Evolutionary conservation across 495 filamentous ascomycete genomes (phyloP).

Genomic region (Xylaria scruposa): DNA sequence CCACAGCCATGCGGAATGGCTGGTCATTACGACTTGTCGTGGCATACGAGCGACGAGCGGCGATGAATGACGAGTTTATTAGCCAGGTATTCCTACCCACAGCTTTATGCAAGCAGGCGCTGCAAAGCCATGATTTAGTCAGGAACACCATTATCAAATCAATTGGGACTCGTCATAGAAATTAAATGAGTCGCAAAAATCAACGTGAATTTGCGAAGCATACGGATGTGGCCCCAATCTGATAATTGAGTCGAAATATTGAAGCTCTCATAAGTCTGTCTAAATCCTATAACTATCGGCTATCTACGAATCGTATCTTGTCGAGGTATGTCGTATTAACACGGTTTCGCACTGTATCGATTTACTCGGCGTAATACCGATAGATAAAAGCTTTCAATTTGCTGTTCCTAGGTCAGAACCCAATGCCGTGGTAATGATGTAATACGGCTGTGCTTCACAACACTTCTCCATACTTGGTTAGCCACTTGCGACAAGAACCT

Average conservation of each 20-base stretch:
- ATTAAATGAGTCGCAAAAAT: background rate
- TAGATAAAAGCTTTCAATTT: background rate
- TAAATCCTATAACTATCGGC: background rate
- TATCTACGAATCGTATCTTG: background rate
- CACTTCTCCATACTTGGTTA: background rate
- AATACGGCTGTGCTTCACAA: background rate
- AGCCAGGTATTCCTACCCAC: conserved; percentile 17
- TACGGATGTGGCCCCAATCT: background rate
- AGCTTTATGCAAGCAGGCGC: conserved; percentile 34
- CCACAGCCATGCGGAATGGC: conserved; percentile 80
- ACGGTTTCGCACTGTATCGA: conserved; percentile 3
- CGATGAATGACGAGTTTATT: conserved; percentile 12
- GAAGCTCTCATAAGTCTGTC: background rate
- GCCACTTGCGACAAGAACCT: background rate
- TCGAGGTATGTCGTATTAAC: background rate
- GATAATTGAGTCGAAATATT: background rate
- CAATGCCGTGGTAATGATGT: background rate
- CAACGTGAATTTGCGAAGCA: background rate
- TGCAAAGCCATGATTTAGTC: conserved; percentile 36
- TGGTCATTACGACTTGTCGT: conserved; percentile 48
- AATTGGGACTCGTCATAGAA: background rate
- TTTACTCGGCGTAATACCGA: background rate
- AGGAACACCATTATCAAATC: conserved; percentile 29
- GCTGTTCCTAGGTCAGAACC: background rate
- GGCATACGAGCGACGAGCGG: conserved; percentile 33